Evolutionary conservation across 257 asterid species (phyloP), one percentile per base, ranked within the genome.

Genomic region (Solanum okadae): DNA sequence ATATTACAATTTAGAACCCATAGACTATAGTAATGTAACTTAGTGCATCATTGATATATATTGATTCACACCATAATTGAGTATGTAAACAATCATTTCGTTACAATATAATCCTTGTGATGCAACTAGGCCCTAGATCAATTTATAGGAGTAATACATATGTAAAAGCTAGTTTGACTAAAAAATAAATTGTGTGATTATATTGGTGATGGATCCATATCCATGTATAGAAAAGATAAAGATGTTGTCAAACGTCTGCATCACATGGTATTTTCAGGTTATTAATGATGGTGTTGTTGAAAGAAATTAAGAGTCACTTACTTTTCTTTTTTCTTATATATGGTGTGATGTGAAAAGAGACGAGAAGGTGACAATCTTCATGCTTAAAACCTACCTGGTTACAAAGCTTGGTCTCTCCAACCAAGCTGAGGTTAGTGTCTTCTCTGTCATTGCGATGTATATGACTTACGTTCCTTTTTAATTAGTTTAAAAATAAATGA

Each of bases 321-420:
- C 79, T 85, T 56, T 73, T 10, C 31, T 59, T 77, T 76, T 63
- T 38, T 49, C 84, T 56, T 56, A 56, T 56, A 56, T 18, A 56
- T 56, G 63, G 63, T 6, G 63, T 88, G 85, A 61, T 31, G n/a
- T 33, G 5, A 89, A 78, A 56, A 89, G 90, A 79, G 86, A 86
- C 46, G 84, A 79, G 84, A 89, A 89, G 67, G 84, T 89, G 87
- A 89, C 90, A 68, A 88, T 89, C 84, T 86, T 86, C 84, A 68
- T 89, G 90, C 89, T 89, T 75, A 89, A 89, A 88, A 86, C 89
- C 46, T 89, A 89, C 84, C 90, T 89, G 49, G 87, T 89, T 59
- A 67, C 77, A 79, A 89, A 89, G 49, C 90, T 89, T 78, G 89
- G 89, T 25, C 90, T 89, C 85, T 86, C 84, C 90, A 86, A 68